phyloP scores from a whole-genome alignment of 805 yeast genomes.

The Spencermartinsiella europaea region DNA sequence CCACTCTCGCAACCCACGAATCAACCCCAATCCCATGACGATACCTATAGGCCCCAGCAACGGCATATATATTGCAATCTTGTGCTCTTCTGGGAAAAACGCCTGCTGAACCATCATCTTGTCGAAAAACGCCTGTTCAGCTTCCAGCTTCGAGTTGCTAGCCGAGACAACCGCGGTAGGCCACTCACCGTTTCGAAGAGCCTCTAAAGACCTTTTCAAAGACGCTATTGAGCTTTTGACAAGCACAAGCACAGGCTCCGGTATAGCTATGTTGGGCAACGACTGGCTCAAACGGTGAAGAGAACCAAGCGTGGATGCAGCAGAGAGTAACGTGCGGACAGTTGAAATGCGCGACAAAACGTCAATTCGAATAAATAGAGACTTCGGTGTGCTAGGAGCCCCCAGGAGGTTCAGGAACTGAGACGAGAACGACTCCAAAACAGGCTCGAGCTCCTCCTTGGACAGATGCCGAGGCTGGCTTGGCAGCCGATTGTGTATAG shows the following conservation, averaged over 20 bases:
- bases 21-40: conserved; percentile 40
- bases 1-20: conserved; percentile 25
- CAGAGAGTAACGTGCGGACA: conserved; percentile 51
- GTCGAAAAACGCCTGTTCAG: conserved; percentile 82
- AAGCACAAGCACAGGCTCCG: conserved; percentile 57
- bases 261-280: conserved; percentile 77
- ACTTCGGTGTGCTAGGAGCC: conserved; percentile 51
- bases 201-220: conserved; percentile 37
- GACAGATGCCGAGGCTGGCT: conserved; percentile 16
- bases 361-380: conserved; percentile 61
- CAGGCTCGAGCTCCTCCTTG: conserved; percentile 45
- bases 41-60: conserved; percentile 78
- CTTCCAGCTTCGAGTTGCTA: conserved; percentile 51
- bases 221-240: conserved; percentile 48
- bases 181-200: conserved; percentile 34
- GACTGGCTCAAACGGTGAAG: conserved; percentile 62
- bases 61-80: conserved; percentile 89
- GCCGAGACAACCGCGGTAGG: conserved; percentile 37
- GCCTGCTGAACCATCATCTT: conserved; percentile 94
- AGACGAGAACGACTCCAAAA: conserved; percentile 64
- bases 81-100: conserved; percentile 93
- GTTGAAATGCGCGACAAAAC: conserved; percentile 56
- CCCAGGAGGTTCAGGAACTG: conserved; percentile 75
- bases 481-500: conserved; percentile 39
- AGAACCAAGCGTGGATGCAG: conserved; percentile 68